Evolutionary conservation across 2,329 filamentous ascomycete genomes (phyloP), one percentile per base, ranked within the genome.

Genomic region (Teratosphaeriaceae sp.): DNA sequence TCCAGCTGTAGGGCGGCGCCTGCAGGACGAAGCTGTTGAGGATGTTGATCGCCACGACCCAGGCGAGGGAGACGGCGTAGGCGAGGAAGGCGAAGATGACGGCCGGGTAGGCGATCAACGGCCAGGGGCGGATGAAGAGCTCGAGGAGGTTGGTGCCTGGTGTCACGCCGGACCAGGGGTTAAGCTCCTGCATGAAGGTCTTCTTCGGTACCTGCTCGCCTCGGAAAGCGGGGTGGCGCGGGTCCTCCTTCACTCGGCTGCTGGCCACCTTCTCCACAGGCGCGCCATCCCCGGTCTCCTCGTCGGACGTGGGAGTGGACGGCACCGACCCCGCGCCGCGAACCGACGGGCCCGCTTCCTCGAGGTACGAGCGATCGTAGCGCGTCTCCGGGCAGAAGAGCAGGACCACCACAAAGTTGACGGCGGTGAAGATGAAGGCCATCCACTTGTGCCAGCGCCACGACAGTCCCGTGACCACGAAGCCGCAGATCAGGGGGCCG

Each of bases 371-470:
- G 11, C 64, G 58, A 36, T 59, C 50, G 33, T 62, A 67, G 15
- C 61, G 50, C 6, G 64, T 67, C 43, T 68, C 65, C 4, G 65
- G 64, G 3, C 62, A 59, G 24, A 65, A 57, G 13, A 66, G 51
- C 1, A 66, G 40, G 3, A 67, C 62, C 2, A 59, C 50, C 12
- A 66, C 23, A 23, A 62, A 66, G 34, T 65, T 66, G 23, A 65
- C 40, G 3, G 46, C 53, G 21, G 52, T 52, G 2, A 60, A 43
- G 26, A 57, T 60, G 31, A 58, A 60, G 3, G 58, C 51, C 15
- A 68, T 62, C 40, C 66, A 66, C 40, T 69, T 70, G 12, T 67
- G 66, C 5, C 66, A 65, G 26, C 67, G 59, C 53, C 68, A 67
- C 8, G 59, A 63, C 11, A 68, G 49, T 7, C 59, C 59, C 37